Evolutionary conservation across 2,329 filamentous ascomycete genomes (phyloP).

Genomic region (Hymenoscyphus linearis): DNA sequence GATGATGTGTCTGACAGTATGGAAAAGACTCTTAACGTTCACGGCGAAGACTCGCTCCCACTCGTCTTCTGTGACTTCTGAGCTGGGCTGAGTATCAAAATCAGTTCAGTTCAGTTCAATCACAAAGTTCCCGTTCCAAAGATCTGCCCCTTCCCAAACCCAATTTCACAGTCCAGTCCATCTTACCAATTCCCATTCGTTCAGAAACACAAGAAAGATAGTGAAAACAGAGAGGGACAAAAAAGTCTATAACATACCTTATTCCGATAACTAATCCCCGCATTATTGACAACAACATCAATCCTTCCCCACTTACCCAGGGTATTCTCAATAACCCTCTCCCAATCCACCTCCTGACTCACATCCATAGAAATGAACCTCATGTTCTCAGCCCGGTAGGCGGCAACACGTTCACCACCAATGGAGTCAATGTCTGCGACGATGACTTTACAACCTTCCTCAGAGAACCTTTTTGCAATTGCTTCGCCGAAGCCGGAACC

Average conservation of each 20-base stretch:
- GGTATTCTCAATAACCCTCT: constrained; percentile 40
- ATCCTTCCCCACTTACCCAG: constrained; percentile 45
- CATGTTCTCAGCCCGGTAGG: constrained; percentile 26
- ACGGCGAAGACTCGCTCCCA: constrained; percentile 63
- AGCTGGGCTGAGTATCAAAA: constrained; percentile 41
- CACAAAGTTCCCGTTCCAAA: not conserved
- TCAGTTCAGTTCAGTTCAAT: not conserved
- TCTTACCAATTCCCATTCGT: too few species aligned
- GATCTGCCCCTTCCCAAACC: not conserved
- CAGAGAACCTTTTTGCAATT: constrained; percentile 52
- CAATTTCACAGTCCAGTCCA: too few species aligned
- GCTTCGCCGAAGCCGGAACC: constrained; percentile 60
- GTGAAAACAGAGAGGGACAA: too few species aligned
- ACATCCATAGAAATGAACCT: constrained; percentile 45
- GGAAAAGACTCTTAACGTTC: constrained; percentile 63
- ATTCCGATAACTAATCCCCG: constrained; percentile 53
- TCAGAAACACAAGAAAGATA: too few species aligned
- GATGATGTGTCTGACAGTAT: constrained; percentile 51
- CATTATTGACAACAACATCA: constrained; percentile 58
- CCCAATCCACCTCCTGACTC: constrained; percentile 49
- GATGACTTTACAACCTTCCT: constrained; percentile 56
- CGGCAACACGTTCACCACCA: constrained; percentile 45
- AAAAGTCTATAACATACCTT: constrained; percentile 38
- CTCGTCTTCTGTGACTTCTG: constrained; percentile 58
- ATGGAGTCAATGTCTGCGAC: constrained; percentile 55